A percentile compares a stretch with the other conserved stretches of the same genome.
phyloP scores from a whole-genome alignment of 2,329 filamentous ascomycete species.

The Pseudocercospora vitis region DNA sequence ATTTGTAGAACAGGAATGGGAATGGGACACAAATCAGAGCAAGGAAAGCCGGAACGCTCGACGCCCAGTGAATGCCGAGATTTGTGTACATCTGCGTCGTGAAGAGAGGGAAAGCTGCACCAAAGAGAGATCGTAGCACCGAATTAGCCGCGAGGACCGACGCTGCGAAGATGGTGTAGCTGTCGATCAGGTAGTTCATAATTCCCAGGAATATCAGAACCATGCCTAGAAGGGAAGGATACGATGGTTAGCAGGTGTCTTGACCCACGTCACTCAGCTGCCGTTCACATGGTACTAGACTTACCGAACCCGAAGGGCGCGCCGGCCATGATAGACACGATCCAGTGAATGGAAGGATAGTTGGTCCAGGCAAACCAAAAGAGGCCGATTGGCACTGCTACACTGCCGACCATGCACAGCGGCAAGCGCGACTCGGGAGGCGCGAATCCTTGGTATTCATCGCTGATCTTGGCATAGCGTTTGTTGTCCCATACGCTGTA shows the following conservation, averaged over 20 bases:
- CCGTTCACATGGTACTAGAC: no score
- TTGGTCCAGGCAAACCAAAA: conserved; percentile 68
- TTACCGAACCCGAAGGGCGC: conserved; percentile 59
- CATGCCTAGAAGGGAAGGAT: no score
- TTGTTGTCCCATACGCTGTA: conserved; percentile 57
- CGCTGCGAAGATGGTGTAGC: conserved; percentile 62
- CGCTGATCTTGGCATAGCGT: conserved; percentile 51
- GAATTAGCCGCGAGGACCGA: conserved; percentile 75
- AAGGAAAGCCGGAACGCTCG: conserved; percentile 41
- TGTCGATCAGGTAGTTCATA: conserved; percentile 67
- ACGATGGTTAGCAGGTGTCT: no score
- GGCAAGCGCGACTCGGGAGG: conserved; percentile 67
- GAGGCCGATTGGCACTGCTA: conserved; percentile 61
- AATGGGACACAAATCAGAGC: conserved; percentile 36
- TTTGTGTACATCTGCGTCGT: conserved; percentile 59
- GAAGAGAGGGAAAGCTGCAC: conserved; percentile 78
- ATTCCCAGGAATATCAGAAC: conserved; percentile 67
- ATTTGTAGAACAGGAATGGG: conserved; percentile 30
- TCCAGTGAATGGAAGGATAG: conserved; percentile 55
- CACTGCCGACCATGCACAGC: conserved; percentile 60
- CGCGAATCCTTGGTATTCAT: conserved; percentile 54
- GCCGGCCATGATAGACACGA: conserved; percentile 51
- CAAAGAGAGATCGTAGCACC: conserved; percentile 73
- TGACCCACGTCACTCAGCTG: no score
- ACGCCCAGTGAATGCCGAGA: conserved; percentile 52